Percentiles rank a stretch among this genome's conserved stretches.
Evolutionary conservation across 495 filamentous ascomycete genomes (phyloP).

Genomic region (Lophiotrema nucula): DNA sequence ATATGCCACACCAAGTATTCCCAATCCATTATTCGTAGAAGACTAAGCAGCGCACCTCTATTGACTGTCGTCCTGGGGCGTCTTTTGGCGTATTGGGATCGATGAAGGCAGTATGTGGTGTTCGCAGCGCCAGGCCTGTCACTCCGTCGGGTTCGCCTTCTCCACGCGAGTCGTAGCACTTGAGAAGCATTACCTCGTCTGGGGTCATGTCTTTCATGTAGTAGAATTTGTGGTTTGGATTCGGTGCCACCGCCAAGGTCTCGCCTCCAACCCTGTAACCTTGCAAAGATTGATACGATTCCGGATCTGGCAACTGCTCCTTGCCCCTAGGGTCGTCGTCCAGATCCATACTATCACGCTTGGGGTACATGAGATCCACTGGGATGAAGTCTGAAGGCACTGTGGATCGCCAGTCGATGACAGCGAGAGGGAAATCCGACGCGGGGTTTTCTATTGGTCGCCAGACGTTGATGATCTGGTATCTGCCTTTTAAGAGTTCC

Average conservation of each 20-base stretch:
- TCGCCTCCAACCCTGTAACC: slow-evolving; percentile 43
- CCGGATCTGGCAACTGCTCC: slow-evolving; percentile 37
- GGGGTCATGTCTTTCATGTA: slow-evolving; percentile 46
- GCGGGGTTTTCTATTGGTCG: slow-evolving; percentile 60
- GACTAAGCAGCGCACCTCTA: slow-evolving; percentile 44
- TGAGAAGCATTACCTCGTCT: slow-evolving; percentile 43
- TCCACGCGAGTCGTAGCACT: slow-evolving; percentile 42
- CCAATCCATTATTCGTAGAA: slow-evolving; percentile 43
- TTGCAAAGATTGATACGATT: slow-evolving; percentile 19
- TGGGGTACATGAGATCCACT: slow-evolving; percentile 41
- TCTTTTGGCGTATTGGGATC: slow-evolving; percentile 40
- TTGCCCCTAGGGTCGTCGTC: slow-evolving; percentile 42
- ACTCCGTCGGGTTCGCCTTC: slow-evolving; percentile 37
- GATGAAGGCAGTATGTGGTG: slow-evolving; percentile 44
- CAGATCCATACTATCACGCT: slow-evolving; percentile 28
- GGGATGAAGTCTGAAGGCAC: slow-evolving; percentile 38
- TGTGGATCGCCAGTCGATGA: slow-evolving; percentile 43
- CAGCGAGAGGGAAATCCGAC: slow-evolving; percentile 41
- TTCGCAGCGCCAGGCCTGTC: slow-evolving; percentile 37
- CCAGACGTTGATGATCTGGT: slow-evolving; percentile 81
- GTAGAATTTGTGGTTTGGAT: slow-evolving; percentile 39
- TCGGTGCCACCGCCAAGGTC: slow-evolving; percentile 40
- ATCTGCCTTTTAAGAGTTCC: slow-evolving; percentile 59
- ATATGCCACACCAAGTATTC: too few relatives aligned
- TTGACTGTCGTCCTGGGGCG: slow-evolving; percentile 41